A percentile compares a stretch with the other conserved stretches of the same genome.
Conservation (phyloP, 202 grass and related monocot species). For the Bolboschoenoplectus hybrid region DNA sequence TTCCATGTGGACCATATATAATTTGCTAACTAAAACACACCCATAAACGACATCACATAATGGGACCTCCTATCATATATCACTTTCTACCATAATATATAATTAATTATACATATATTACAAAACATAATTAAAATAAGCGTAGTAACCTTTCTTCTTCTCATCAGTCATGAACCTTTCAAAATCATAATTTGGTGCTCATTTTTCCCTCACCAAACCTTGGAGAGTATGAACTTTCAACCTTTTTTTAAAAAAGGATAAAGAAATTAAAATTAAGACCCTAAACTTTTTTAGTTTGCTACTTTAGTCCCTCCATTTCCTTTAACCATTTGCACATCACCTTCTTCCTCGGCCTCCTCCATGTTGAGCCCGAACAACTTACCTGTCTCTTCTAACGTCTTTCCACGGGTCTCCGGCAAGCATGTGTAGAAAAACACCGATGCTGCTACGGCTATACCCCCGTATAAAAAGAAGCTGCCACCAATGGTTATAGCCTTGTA, state of each 20-base stretch:
- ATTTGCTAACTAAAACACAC: conserved; percentile 41
- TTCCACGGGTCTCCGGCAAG: conserved; percentile 77
- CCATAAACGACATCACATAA: conserved; percentile 12
- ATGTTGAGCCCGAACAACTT: conserved; percentile 52
- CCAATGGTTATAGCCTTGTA: conserved; percentile 80
- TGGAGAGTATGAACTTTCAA: conserved; percentile 18
- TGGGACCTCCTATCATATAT: conserved; percentile 27
- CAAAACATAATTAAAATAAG: conserved; percentile 15
- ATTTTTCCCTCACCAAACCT: conserved; percentile 9
- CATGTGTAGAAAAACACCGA: conserved; percentile 77
- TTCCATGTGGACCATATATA: conserved; percentile 1
- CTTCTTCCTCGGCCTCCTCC: neutral
- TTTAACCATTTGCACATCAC: conserved; percentile 35
- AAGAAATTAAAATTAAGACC: conserved; percentile 1
- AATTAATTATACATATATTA: neutral
- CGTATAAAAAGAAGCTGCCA: conserved; percentile 84
- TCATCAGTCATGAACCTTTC: neutral
- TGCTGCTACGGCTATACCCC: conserved; percentile 53
- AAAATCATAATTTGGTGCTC: conserved; percentile 29
- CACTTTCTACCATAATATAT: conserved; percentile 21
- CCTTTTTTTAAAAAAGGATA: neutral
- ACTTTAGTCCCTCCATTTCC: conserved; percentile 33
- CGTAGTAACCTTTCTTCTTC: neutral
- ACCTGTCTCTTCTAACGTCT: conserved; percentile 62
- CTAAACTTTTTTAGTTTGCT: conserved; percentile 23